Conservation (phyloP, 208 protist species). For the Leishmania guyanensis region DNA sequence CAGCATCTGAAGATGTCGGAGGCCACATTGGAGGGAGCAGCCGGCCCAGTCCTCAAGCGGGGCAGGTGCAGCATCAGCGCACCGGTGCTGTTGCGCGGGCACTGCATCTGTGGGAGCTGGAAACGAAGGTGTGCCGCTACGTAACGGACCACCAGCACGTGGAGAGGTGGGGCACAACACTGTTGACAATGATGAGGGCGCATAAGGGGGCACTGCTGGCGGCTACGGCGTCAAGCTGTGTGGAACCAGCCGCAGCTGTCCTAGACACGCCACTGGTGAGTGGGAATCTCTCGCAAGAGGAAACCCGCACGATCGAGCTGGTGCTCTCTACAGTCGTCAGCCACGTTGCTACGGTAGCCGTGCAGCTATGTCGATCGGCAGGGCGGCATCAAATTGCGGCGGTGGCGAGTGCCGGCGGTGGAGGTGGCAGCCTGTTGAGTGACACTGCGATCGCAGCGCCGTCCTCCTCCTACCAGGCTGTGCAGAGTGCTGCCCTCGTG, state of each 20-base stretch:
- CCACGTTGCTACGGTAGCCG: conserved; percentile 27
- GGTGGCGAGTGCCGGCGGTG: background rate
- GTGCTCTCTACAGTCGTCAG: conserved; percentile 16
- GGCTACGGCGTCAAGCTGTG: background rate
- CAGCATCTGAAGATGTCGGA: background rate
- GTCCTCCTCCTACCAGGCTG: conserved; percentile 16
- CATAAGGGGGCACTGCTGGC: conserved; percentile 21
- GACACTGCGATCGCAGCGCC: background rate
- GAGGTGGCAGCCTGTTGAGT: background rate
- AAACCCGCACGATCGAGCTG: conserved; percentile 10
- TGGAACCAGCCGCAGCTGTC: background rate
- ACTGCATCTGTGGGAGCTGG: conserved; percentile 26
- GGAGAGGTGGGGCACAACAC: conserved; percentile 19
- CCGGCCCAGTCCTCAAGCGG: background rate
- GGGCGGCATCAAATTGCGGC: conserved; percentile 10
- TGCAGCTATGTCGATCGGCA: conserved; percentile 29
- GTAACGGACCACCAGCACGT: conserved; percentile 20
- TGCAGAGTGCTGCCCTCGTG: conserved; percentile 26
- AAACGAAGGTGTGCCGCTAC: conserved; percentile 22
- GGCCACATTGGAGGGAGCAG: background rate
- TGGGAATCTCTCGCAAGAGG: conserved; percentile 13
- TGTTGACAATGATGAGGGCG: conserved; percentile 11
- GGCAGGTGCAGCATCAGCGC: conserved; percentile 27
- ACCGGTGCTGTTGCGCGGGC: conserved; percentile 28
- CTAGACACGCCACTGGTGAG: background rate